Evolutionary conservation across 2,329 filamentous ascomycete genomes (phyloP).

Genomic region (Cercospora zeina): DNA sequence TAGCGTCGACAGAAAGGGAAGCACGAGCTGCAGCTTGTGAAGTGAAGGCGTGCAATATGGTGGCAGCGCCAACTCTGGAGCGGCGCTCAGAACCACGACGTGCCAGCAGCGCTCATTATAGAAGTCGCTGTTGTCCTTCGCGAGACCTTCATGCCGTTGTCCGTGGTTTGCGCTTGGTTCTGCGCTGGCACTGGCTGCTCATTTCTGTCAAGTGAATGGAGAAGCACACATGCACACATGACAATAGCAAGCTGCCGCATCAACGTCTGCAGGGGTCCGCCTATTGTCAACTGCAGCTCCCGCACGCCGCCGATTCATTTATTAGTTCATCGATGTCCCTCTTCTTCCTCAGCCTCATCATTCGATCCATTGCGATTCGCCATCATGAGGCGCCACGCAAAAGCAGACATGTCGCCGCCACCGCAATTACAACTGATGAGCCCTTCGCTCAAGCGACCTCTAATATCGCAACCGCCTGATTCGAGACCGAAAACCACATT

Average conservation of each 20-base stretch:
- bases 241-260: constrained; percentile 3
- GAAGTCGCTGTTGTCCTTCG: not conserved
- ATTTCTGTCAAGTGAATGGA: not conserved
- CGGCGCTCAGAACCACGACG: not conserved
- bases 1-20: not conserved
- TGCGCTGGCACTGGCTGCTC: not conserved
- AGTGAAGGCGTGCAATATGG: not conserved
- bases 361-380: not conserved
- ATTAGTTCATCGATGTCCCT: not conserved
- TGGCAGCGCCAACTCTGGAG: not conserved
- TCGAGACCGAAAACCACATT: constrained; percentile 1
- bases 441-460: not conserved
- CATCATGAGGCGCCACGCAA: not conserved
- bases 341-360: not conserved
- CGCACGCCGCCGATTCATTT: not conserved
- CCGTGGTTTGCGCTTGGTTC: not conserved
- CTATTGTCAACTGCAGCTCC: constrained; percentile 8
- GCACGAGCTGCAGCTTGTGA: not conserved
- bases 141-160: not conserved
- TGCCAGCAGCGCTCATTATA: not conserved
- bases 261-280: not conserved
- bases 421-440: not conserved
- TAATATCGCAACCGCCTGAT: not conserved
- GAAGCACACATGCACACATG: not conserved
- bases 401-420: not conserved